Base-by-base conservation (phyloP, 2,329 filamentous ascomycete species). In the Talaromyces sp. region DNA sequence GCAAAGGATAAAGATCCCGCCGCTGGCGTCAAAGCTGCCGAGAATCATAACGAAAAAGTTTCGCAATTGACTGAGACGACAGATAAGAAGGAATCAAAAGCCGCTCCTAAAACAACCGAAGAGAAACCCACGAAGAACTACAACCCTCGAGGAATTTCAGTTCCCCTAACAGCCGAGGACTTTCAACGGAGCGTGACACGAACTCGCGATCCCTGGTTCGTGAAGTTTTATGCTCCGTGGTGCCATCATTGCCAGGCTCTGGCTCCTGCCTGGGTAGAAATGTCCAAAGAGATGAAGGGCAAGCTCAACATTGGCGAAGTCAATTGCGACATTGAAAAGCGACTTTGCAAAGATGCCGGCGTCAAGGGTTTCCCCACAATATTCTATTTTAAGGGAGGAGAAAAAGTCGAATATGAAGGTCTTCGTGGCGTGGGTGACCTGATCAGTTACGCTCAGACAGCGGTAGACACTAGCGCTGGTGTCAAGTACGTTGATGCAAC, bases 181-280 rank as follows among this genome's bases (percentile, higher is more conserved):
- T 99, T 99, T 77, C 88, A 95, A 70, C 85, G 84, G 59, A 79
- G 88, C 37, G 92, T 99, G 48, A 96, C 91, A 2, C 89, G 87
- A 71, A 91, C 91, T 0, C 85, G 89, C 63, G 91, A 97, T 62
- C 88, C 92, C 5, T 99, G 94, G 94, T 97, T 99, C 70, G 86
- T 99, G 80, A 99, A 99, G 75, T 97, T 99, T 72, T 97, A 97
- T 72, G 92, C 91, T 17, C 95, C 94, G 5, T 97, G 93, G 94
- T 99, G 94, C 73, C 85, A 87, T 65, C 94, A 99, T 75, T 99
- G 95, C 74, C 89, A 96, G 75, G 89, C 89, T 37, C 85, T 99
- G 81, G 90, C 89, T 36, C 89, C 94, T 2, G 91, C 86, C 63
- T 99, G 94, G 94, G 80, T 85, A 61, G 89, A 93, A 67, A 84